Base-by-base conservation (phyloP, 2,329 filamentous ascomycete species). In the Orbilia javanica region DNA sequence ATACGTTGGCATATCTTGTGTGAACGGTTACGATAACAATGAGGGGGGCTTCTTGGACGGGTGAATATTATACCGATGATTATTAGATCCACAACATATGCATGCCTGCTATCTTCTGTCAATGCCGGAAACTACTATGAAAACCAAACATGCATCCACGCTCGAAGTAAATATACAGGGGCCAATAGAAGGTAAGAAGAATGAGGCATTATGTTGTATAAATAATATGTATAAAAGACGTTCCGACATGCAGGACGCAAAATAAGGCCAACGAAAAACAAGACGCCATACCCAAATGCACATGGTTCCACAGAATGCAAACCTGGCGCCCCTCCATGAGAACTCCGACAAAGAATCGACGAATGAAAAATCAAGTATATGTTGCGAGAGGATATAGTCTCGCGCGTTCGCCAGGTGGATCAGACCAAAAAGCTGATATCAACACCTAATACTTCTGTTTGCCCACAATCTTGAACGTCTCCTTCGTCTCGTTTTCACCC, bases 401-500 rank as follows among this genome's bases (percentile, higher is more conserved):
- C 31, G 20, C 31, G 10, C n/a, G 31, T 20, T 27, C 42, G 20
- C 6, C 4, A 18, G 20, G 31, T 57, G 5, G 20, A 20, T 7
- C 10, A 22, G 34, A 11, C 1, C 25, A 34, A 34, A 22, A n/a
- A 20, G 18, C 10, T 20, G 55, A 63, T n/a, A 25, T 10, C 18
- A 18, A 66, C 20, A n/a, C 63, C 81, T 83, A 87, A 82, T 88
- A 88, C 79, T 86, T 84, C 79, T 87, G 82, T 80, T 87, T 87
- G 8, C 87, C 87, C 48, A 88, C 86, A 80, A 88, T 83, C 2
- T 86, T 86, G 81, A 88, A 88, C 0, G 86, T 87, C 83, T 87
- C 87, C n/a, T 85, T 86, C 2, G 87, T 85, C 81, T 88, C 87
- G 13, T 85, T 86, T 79, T 87, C 86, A 55, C 85, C 85, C 82